phyloP scores from a whole-genome alignment of 768 basidiomycete genomes.

The Russula brevipes region DNA sequence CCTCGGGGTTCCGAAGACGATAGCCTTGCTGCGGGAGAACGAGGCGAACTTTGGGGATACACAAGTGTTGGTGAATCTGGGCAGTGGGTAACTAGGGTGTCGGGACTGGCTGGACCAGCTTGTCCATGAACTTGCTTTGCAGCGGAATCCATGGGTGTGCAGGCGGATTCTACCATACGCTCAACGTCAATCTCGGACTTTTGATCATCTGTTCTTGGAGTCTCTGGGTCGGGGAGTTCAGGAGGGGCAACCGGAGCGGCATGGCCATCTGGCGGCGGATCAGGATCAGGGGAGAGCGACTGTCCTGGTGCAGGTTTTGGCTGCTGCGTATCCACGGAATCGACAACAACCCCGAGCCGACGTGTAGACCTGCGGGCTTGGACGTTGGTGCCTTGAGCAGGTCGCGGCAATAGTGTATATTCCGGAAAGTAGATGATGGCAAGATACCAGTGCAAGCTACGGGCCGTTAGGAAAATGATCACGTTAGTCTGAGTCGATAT shows the following conservation, averaged over 20 bases:
- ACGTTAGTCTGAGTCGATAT: neutral
- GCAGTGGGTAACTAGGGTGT: neutral
- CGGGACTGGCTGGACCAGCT: neutral
- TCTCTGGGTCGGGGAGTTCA: conserved; percentile 7
- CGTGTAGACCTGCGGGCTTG: conserved; percentile 21
- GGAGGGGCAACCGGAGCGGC: neutral
- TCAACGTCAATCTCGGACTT: conserved; percentile 22
- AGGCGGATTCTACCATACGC: conserved; percentile 16
- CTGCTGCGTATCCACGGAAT: neutral
- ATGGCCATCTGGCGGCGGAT: conserved; percentile 3
- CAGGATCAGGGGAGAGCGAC: conserved; percentile 4
- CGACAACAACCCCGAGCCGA: conserved; percentile 4
- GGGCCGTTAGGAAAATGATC: neutral
- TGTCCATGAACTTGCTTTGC: neutral
- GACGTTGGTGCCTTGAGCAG: conserved; percentile 19
- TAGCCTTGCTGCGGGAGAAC: neutral
- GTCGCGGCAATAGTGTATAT: conserved; percentile 47
- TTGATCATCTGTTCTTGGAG: conserved; percentile 16
- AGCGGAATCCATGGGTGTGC: neutral
- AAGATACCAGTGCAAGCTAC: conserved; percentile 94
- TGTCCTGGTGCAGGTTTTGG: neutral
- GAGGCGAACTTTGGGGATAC: conserved; percentile 11
- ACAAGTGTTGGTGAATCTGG: conserved; percentile 5
- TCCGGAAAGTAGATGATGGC: conserved; percentile 88
- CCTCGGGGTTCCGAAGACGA: neutral